phyloP scores from a whole-genome alignment of 805 yeast species.

The Candida khao-thaluensis region DNA sequence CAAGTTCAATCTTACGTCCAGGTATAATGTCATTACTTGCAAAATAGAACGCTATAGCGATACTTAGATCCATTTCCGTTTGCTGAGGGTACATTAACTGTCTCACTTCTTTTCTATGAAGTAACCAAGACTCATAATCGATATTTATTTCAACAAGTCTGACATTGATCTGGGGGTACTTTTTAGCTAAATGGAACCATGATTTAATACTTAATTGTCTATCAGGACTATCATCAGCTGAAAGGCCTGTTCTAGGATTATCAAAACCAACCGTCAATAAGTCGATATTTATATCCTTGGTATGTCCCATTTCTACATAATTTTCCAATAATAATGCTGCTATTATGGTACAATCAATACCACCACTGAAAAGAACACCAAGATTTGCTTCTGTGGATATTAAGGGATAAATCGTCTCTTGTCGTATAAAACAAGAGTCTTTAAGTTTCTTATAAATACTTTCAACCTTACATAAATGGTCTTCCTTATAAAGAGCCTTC shows the following conservation, averaged over 20 bases:
- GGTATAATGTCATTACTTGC: slow-evolving; percentile 60
- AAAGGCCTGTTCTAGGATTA: slow-evolving; percentile 71
- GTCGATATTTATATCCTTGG: slow-evolving; percentile 47
- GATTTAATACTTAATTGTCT: slow-evolving; percentile 70
- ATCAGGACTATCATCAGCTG: slow-evolving; percentile 78
- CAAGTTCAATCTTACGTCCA: slow-evolving; percentile 12
- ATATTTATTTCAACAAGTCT: slow-evolving; percentile 71
- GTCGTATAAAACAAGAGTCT: slow-evolving; percentile 47
- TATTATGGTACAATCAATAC: slow-evolving; percentile 85
- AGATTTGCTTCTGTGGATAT: slow-evolving; percentile 29
- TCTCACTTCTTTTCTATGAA: slow-evolving; percentile 50
- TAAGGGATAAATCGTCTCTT: slow-evolving; percentile 60
- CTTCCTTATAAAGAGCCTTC: background rate
- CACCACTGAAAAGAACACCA: slow-evolving; percentile 83
- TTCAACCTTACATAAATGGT: background rate
- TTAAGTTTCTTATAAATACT: slow-evolving; percentile 15
- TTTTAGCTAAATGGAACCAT: slow-evolving; percentile 47
- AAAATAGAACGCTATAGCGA: slow-evolving; percentile 92
- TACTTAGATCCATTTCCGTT: slow-evolving; percentile 94
- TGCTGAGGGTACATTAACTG: slow-evolving; percentile 75
- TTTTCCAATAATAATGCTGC: slow-evolving; percentile 50
- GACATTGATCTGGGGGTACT: slow-evolving; percentile 40
- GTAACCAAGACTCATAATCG: slow-evolving; percentile 61
- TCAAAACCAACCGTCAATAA: slow-evolving; percentile 91
- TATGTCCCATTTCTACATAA: slow-evolving; percentile 12